Evolutionary conservation across 768 basidiomycete genomes (phyloP), one percentile per base, ranked within the genome.

Genomic region (Lactarius hatsudake): DNA sequence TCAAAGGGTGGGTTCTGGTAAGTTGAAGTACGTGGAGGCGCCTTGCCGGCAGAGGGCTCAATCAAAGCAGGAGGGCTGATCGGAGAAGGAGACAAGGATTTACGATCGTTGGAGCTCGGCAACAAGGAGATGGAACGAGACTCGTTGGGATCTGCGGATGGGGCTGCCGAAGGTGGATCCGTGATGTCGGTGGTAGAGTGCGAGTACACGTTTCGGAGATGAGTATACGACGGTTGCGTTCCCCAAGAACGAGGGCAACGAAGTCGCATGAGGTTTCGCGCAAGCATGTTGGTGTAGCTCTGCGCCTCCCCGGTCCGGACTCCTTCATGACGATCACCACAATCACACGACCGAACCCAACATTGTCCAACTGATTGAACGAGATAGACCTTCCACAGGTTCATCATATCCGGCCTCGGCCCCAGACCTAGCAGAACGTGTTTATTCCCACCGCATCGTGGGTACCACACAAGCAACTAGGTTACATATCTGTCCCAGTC

Each of bases 1-100:
- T 94, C 83, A 74, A 94, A 94, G 0, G 93, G 93, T 9, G 92
- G 91, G 40, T 82, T 83, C 18, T 84, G 75, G 74, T 90, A 88
- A 17, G 80, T 76, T 1, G 76, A 78, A 61, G 74, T 73, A 2
- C 12, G 61, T 4, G 63, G 61, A 2, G 60, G 28, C 8, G 68
- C 38, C n/a, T 63, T 53, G 15, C 5, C 20, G 0, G 55, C 32
- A 26, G 57, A 53, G 15, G 57, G 59, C 5, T 59, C 61, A 13
- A 66, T 13, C 30, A 68, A 38, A n/a, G 56, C 58, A n/a, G 71
- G 63, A 56, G 61, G 69, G 40, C 17, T 57, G 42, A 61, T 43
- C 12, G 57, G 42, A 18, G 69, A 60, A 54, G 61, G 32, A 15
- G 43, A 38, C 40, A 43, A 5, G 18, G 70, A 43, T 42, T 58